phyloP scores from a whole-genome alignment of 768 basidiomycete genomes.

The Dendrothele bispora region DNA sequence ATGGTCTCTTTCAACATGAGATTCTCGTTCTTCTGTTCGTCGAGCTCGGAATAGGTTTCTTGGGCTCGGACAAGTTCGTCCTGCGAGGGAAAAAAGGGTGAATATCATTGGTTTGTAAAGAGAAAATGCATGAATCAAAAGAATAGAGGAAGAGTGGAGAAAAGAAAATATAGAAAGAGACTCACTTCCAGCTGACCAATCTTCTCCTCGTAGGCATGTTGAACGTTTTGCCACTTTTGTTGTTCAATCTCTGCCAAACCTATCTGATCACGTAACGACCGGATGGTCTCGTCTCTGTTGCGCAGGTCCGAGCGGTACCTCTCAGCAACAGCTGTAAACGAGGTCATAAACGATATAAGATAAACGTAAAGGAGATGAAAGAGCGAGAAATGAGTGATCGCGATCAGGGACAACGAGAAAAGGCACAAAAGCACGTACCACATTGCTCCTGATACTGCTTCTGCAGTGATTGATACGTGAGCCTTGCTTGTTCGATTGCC shows the following conservation, averaged over 20 bases:
- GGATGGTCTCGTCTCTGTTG: conserved; percentile 72
- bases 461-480: conserved; percentile 75
- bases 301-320: conserved; percentile 74
- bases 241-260: conserved; percentile 65
- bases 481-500: conserved; percentile 68
- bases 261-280: conserved; percentile 58
- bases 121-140: too few species aligned
- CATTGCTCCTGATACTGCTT: conserved; percentile 90
- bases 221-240: conserved; percentile 65
- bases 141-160: too few species aligned
- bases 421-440: conserved; percentile 41
- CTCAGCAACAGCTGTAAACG: conserved; percentile 77
- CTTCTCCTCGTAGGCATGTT: conserved; percentile 70
- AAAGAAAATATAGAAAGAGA: too few species aligned
- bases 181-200: conserved; percentile 73
- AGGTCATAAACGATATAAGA: background rate
- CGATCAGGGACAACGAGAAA: background rate
- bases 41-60: conserved; percentile 70
- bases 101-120: too few species aligned
- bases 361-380: conserved; percentile 2
- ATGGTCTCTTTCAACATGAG: conserved; percentile 93
- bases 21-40: conserved; percentile 95
- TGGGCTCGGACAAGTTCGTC: conserved; percentile 68
- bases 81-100: too few species aligned
- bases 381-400: background rate